Base-by-base conservation (phyloP, 2,329 filamentous ascomycete species). In the Aspergillus versicolor region DNA sequence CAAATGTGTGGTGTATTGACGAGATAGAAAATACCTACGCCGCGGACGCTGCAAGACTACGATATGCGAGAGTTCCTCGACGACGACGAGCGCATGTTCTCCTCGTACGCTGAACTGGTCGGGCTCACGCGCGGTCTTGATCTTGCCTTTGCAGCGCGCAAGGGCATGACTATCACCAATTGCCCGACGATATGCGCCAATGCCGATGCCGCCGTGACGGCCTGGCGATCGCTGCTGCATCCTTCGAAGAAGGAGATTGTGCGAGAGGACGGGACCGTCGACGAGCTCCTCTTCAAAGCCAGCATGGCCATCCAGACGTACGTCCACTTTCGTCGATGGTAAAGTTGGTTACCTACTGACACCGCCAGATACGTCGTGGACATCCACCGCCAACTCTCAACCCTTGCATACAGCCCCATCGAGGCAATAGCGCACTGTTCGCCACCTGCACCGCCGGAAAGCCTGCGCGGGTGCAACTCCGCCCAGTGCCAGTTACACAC, bases 281-380 rank as follows among this genome's bases (percentile, higher is more conserved):
- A 70, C 45, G 65, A 69, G 72, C 87, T 94, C 81, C 85, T 94
- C 69, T 94, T 94, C 74, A 89, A 93, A 70, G 91, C 89, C 1
- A 85, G 90, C 63, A 90, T 92, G 81, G 89, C 93, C 67, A 80
- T 80, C 45, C 73, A 81, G 37, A 65, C 61, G 65, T 70, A 54
- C 42, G 63, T 24, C 22, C 6, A 24, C 22, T 5, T 24, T 24
- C 22, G 22, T 24, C 22, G 4, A 24, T 2, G 19, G 19, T 19
- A 21, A 21, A 21, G 21, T 4, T 21, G 21, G 21, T 21, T 24
- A n/a, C n/a, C n/a, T n/a, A 37, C 51, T 43, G 32, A 21, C 34
- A n/a, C 4, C 3, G 45, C 11, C 54, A 77, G 74, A 13, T 67
- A 70, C 30, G 69, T 64, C 1, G 67, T 77, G 13, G 71, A 72